Conservation (phyloP, 1,139 yeast species). For the Waltiozyma sp. region DNA sequence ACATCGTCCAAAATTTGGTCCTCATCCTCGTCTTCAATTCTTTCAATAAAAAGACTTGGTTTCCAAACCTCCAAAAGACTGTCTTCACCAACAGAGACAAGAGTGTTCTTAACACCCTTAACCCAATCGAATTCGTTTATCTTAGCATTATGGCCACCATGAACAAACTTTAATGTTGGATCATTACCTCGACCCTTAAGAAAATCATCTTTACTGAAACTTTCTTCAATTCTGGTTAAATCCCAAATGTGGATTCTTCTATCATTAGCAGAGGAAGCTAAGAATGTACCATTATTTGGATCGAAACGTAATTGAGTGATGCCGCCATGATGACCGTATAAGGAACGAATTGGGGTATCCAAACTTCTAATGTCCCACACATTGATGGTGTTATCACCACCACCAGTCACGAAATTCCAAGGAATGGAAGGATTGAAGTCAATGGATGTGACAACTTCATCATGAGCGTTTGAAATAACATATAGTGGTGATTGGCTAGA, state of each 20-base stretch:
- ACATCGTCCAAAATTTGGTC: constrained; percentile 10
- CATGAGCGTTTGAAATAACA: constrained; percentile 25
- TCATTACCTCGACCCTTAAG: constrained; percentile 38
- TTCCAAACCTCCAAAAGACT: constrained; percentile 73
- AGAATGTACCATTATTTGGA: constrained; percentile 31
- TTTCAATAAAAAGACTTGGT: constrained; percentile 41
- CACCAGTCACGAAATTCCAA: constrained; percentile 52
- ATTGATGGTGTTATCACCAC: constrained; percentile 38
- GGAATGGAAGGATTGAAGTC: constrained; percentile 46
- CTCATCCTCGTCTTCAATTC: constrained; percentile 27
- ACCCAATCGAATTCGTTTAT: constrained; percentile 75
- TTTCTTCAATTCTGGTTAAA: constrained; percentile 32
- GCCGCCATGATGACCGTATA: constrained; percentile 42
- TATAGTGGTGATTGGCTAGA: constrained; percentile 14
- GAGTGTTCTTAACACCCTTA: constrained; percentile 53
- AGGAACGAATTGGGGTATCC: constrained; percentile 18
- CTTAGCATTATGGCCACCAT: constrained; percentile 73
- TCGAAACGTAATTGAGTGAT: constrained; percentile 66
- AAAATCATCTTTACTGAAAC: constrained; percentile 25
- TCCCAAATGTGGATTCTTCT: constrained; percentile 60
- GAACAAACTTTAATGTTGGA: constrained; percentile 57
- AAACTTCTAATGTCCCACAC: constrained; percentile 55
- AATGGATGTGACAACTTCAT: constrained; percentile 44
- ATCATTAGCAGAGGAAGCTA: constrained; percentile 61
- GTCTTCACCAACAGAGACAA: constrained; percentile 73